Percentiles rank a stretch among this genome's conserved stretches.
phyloP scores from a whole-genome alignment of 2,329 filamentous ascomycete species.

The Alternaria tenuissima region DNA sequence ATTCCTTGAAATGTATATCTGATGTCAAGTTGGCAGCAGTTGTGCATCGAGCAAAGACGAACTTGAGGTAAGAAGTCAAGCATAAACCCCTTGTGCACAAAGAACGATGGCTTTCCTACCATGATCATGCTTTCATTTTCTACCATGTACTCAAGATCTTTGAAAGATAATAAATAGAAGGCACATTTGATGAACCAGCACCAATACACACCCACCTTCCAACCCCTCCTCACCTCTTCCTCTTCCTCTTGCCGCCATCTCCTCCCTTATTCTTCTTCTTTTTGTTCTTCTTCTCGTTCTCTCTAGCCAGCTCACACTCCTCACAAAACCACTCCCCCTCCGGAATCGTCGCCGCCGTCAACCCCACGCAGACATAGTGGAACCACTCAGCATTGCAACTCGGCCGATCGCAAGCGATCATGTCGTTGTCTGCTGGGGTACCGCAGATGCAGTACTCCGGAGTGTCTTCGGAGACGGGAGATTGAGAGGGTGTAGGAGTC shows the following conservation, averaged over 20 bases:
- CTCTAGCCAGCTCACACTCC: not conserved
- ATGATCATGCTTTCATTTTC: not conserved
- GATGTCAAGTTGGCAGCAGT: not conserved
- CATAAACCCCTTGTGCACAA: not conserved
- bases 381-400: conserved; percentile 2
- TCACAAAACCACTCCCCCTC: conserved; percentile 10
- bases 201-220: not conserved
- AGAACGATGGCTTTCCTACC: not conserved
- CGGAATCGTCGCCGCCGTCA: conserved; percentile 4
- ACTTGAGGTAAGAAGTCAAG: not conserved
- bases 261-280: not conserved
- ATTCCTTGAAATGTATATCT: not conserved
- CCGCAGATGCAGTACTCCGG: conserved; percentile 7
- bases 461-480: not conserved
- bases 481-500: not conserved
- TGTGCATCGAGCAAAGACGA: not conserved
- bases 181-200: not conserved
- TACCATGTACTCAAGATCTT: not conserved
- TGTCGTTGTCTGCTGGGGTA: not conserved
- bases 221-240: not conserved
- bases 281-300: not conserved
- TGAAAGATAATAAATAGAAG: not conserved
- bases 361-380: conserved; percentile 8
- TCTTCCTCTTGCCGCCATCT: not conserved
- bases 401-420: conserved; percentile 13